Base-by-base conservation (phyloP, 2,329 filamentous ascomycete species). In the Cytospora chrysosperma region DNA sequence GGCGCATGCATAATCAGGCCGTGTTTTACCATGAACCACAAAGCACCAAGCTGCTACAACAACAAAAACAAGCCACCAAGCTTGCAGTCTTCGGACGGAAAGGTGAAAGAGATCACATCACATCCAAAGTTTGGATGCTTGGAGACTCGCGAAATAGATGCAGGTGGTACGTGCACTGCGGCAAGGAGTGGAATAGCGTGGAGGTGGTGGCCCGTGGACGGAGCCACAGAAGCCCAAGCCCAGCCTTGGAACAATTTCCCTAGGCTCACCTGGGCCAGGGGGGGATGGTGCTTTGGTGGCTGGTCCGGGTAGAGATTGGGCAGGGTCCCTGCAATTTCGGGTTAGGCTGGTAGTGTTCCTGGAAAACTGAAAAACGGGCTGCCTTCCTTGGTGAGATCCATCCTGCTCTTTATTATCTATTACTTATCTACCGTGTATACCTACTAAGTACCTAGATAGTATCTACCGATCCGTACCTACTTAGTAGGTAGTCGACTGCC, bases 1-100 rank as follows among this genome's bases (percentile, higher is more conserved):
- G 54, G 64, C 61, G 62, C 47, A 52, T 57, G 61, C 61, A 65
- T 63, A 56, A 50, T 52, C 64, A 56, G 32, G 54, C 21, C 49
- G 28, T 58, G 61, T 56, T 63, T 56, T 58, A 64, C 61, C 64
- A 64, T 64, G 50, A 57, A 61, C 59, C 57, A 30, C 61, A 61
- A 49, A 56, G 28, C 32, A 34, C 52, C 53, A 34, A 40, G 54
- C 24, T 53, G 26, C 28, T 51, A 61, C 21, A 17, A 61, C 21
- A 17, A 60, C 32, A 60, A 49, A 55, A 55, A 43, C 51, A 51
- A 37, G 51, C 61, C 56, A 60, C 61, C 56, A 60, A 59, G 51
- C 51, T 21, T 55, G 50, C 52, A 40, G 37, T 32, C 28, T 56
- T 60, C 30, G 55, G 52, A 56, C 4, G 32, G 12, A 43, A 55